Conservation (phyloP, 1,284 basidiomycete genomes). For the Phellinidium pouzarii region DNA sequence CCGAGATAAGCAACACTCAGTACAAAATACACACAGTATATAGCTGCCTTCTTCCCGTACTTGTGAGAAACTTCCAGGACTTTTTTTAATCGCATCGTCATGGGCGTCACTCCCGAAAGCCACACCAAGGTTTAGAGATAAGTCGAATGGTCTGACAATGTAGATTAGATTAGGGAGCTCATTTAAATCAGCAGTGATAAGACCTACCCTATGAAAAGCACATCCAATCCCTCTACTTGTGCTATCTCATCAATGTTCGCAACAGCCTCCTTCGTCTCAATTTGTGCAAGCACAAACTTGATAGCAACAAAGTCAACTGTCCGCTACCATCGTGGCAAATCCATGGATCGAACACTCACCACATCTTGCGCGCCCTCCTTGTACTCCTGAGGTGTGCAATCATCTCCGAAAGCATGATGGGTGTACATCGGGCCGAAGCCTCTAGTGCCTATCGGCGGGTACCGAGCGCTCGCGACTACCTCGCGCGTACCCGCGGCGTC, state of each 20-base stretch:
- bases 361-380: constrained; percentile 25
- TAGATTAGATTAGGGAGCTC: too few species aligned
- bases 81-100: constrained; percentile 26
- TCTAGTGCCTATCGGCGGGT: constrained; percentile 27
- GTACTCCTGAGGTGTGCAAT: constrained; percentile 21
- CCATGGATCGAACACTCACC: background rate
- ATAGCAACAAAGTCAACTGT: background rate
- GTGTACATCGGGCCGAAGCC: constrained; percentile 32
- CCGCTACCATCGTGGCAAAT: background rate
- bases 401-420: constrained; percentile 26
- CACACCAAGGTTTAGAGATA: constrained; percentile 28
- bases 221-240: constrained; percentile 23
- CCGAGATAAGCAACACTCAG: background rate
- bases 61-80: constrained; percentile 29
- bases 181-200: background rate
- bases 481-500: constrained; percentile 25
- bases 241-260: constrained; percentile 18
- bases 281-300: constrained; percentile 26
- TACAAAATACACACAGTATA: constrained; percentile 24
- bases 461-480: constrained; percentile 25
- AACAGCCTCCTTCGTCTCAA: constrained; percentile 23
- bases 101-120: constrained; percentile 26
- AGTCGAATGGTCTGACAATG: constrained; percentile 28
- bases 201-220: constrained; percentile 19
- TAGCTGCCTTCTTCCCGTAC: constrained; percentile 25